Conservation (phyloP, 352 stramenopile genomes). For the Globisporangium cylindrosporum region DNA sequence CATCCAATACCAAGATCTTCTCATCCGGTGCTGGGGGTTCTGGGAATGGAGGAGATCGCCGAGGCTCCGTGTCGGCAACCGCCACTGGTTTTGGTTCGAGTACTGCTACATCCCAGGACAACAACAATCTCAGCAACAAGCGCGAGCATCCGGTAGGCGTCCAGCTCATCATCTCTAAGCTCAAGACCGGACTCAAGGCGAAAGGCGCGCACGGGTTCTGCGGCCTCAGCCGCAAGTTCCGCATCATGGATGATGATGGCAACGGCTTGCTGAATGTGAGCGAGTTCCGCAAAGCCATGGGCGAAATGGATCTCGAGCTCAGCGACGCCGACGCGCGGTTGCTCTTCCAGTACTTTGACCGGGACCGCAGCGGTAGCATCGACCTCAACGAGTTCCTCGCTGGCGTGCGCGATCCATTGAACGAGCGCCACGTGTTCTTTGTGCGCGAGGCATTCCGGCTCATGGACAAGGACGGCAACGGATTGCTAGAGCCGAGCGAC, state of each 20-base stretch:
- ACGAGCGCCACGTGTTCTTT: constrained; percentile 56
- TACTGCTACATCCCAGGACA: not conserved
- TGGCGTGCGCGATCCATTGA: constrained; percentile 74
- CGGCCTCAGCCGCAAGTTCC: constrained; percentile 68
- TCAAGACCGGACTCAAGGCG: constrained; percentile 48
- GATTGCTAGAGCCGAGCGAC: constrained; percentile 71
- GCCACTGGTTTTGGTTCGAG: not conserved
- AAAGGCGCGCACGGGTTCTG: constrained; percentile 74
- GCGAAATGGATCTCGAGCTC: constrained; percentile 50
- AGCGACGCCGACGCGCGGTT: constrained; percentile 58
- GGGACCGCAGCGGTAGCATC: constrained; percentile 70
- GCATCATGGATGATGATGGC: constrained; percentile 75
- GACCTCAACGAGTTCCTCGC: constrained; percentile 87
- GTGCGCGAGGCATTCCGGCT: constrained; percentile 79
- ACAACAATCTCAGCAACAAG: constrained; percentile 12
- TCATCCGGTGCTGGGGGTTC: not conserved
- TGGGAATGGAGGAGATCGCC: not conserved
- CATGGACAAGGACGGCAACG: constrained; percentile 80
- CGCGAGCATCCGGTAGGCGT: constrained; percentile 44
- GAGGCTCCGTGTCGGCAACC: not conserved
- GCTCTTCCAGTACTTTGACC: constrained; percentile 85
- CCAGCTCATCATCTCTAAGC: constrained; percentile 50
- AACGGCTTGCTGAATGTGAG: constrained; percentile 64
- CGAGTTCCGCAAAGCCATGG: constrained; percentile 75
- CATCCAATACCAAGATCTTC: not conserved